A percentile compares a stretch with the other conserved stretches of the same genome.
Conservation (phyloP, 2,329 filamentous ascomycete species). For the Arthrobotrys sinensis region DNA sequence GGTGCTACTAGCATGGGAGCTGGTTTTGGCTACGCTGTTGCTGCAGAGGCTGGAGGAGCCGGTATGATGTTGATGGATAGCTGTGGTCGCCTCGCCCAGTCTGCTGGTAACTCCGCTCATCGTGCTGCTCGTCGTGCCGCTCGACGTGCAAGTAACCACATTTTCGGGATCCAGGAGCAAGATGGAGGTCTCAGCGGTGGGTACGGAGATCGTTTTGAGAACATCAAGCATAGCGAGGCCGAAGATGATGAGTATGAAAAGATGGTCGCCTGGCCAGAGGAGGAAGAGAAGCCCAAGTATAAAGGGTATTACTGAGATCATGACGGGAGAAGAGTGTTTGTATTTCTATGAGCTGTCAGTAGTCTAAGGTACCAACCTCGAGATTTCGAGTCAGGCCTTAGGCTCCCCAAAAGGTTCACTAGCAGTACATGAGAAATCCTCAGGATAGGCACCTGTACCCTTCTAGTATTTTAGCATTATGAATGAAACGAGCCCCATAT, state of each 20-base stretch:
- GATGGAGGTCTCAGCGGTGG: conserved; percentile 9
- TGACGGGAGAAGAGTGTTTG: background rate
- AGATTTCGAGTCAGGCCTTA: background rate
- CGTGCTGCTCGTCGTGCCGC: conserved; percentile 11
- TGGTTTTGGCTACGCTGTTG: conserved; percentile 1
- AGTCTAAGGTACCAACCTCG: background rate
- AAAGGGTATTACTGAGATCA: background rate
- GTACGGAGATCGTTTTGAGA: conserved; percentile 10
- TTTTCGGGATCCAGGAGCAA: conserved; percentile 18
- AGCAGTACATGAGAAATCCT: background rate
- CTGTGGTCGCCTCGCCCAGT: conserved; percentile 10
- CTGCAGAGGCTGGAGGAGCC: background rate
- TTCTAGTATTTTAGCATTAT: background rate
- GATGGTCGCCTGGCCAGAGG: conserved; percentile 28
- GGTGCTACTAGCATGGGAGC: conserved; percentile 5
- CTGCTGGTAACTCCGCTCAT: conserved; percentile 9
- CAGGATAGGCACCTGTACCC: background rate
- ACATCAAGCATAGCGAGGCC: conserved; percentile 8
- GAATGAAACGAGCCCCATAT: background rate
- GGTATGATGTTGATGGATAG: background rate
- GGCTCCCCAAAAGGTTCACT: background rate
- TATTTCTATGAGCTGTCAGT: background rate
- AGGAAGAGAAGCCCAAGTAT: conserved; percentile 17
- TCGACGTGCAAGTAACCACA: conserved; percentile 18
- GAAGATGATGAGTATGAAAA: background rate